Evolutionary conservation across 2,329 filamentous ascomycete genomes (phyloP), one percentile per base, ranked within the genome.

Genomic region (Pseudogymnoascus sp.): DNA sequence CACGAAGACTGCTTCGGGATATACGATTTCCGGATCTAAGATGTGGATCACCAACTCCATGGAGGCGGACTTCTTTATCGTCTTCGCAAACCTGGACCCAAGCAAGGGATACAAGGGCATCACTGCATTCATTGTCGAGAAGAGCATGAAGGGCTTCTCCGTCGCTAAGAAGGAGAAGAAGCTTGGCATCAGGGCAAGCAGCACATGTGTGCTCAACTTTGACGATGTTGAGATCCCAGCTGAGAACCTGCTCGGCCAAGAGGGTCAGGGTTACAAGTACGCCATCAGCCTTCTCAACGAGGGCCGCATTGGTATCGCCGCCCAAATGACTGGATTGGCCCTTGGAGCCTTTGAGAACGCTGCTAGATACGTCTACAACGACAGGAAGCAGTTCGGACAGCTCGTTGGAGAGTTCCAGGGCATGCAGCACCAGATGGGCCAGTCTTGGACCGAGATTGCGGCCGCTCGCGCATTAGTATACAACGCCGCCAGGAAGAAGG

Each of bases 111-210:
- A 99, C 83, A 93, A 93, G 78, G 95, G 95, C 64, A 99, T 99
- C 77, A 93, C 92, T 1, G 95, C 95, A 62, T 99, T 99, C 75
- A 81, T 99, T 66, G 87, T 97, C 44, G 93, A 97, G 78, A 97
- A 96, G 81, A 88, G 82, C 72, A 90, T 86, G 60, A 87, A 88
- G 63, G 95, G 95, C 35, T 97, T 99, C 82, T 87, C 85, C 66
- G 96, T 99, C 72, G 92, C 95, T 42, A 99, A 99, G 85, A 99
- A 99, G 82, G 95, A 99, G 83, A 97, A 97, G 88, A 99, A 99
- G 82, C 87, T 99, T 60, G 95, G 95, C 65, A 99, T 99, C 79
- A 88, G 85, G 73, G 95, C 95, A 62, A 96, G 90, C 79, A 96
- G 90, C 79, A 99, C 95, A 33, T 99, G 95, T 77, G 93, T 97